Base-by-base conservation (phyloP, 1,284 basidiomycete genomes). In the Anthracocystis setariae region DNA sequence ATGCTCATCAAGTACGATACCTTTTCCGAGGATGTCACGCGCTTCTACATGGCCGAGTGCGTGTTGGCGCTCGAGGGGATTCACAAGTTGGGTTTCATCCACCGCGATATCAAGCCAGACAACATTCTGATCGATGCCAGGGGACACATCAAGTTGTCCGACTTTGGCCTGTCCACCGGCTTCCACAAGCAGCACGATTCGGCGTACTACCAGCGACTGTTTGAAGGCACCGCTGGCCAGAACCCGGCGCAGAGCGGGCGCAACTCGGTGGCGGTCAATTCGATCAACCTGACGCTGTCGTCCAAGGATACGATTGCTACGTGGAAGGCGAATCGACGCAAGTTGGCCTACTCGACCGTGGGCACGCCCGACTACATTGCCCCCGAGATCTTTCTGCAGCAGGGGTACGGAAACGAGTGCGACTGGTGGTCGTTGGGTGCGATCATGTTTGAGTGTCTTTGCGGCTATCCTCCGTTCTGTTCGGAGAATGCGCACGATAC, bases 1-100 rank as follows among this genome's bases (percentile, higher is more conserved):
- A 98, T 98, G 95, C 87, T 98, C 72, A 98, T 98, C 90, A 98
- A 98, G 85, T 98, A 98, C 84, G 95, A 98, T 84, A 93, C 95
- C 1, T 98, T 98, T 85, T 93, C 92, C 9, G 95, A 98, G 84
- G 95, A 98, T 82, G 95, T 98, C 37, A 96, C 94, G 32, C 90
- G 96, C 57, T 98, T 98, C 85, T 98, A 98, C 85, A 97, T 98
- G 89, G 95, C 95, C 40, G 95, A 98, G 85, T 97, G 94, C 83
- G 93, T 98, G 55, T 87, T 98, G 32, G 95, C 95, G 20, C 94
- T 98, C 66, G 95, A 98, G 83, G 95, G 94, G 1, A 95, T 98
- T 2, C 95, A 98, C 85, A 93, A 93, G 78, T 89, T 98, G 21
- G 95, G 95, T n/a, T 98, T 98, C 84, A 98, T 98, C 78, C 95